phyloP scores from a whole-genome alignment of 2,329 filamentous ascomycete species.

The Aphanoascus verrucosus region DNA sequence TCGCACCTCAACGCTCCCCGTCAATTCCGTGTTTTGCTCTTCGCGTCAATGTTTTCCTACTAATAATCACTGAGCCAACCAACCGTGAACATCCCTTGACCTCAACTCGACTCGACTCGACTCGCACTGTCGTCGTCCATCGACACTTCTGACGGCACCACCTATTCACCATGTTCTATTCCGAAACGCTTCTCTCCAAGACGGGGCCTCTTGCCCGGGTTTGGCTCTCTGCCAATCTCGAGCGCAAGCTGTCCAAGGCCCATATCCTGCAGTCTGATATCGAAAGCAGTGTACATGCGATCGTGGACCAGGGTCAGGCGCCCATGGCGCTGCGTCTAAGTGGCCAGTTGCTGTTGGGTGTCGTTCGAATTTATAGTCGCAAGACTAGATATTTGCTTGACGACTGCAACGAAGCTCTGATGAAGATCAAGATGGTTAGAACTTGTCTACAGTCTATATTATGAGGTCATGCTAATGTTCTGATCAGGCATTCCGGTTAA shows the following conservation, averaged over 20 bases:
- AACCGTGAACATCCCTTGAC: not conserved
- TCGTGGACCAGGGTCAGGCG: slow-evolving; percentile 84
- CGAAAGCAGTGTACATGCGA: slow-evolving; percentile 86
- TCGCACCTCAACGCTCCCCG: not conserved
- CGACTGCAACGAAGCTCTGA: slow-evolving; percentile 91
- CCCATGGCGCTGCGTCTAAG: slow-evolving; percentile 91
- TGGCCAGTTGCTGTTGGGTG: slow-evolving; percentile 85
- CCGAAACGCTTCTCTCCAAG: slow-evolving; percentile 89
- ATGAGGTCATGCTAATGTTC: slow-evolving; percentile 24
- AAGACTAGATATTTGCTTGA: slow-evolving; percentile 94
- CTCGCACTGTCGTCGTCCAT: not conserved
- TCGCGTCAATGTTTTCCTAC: slow-evolving; percentile 6
- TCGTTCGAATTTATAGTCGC: slow-evolving; percentile 93
- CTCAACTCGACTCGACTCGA: not conserved
- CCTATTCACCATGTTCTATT: slow-evolving; percentile 72
- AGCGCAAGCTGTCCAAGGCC: slow-evolving; percentile 96
- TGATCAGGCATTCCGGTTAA: slow-evolving; percentile 75
- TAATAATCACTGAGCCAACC: not conserved
- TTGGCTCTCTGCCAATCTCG: slow-evolving; percentile 95
- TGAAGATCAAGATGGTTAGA: slow-evolving; percentile 95
- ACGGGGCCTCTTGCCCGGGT: slow-evolving; percentile 93
- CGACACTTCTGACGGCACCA: not conserved
- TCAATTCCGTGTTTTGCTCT: not conserved
- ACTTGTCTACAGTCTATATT: not conserved
- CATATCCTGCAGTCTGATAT: slow-evolving; percentile 93